phyloP scores from a whole-genome alignment of 2,329 filamentous ascomycete species.

The Plectosphaerella plurivora region DNA sequence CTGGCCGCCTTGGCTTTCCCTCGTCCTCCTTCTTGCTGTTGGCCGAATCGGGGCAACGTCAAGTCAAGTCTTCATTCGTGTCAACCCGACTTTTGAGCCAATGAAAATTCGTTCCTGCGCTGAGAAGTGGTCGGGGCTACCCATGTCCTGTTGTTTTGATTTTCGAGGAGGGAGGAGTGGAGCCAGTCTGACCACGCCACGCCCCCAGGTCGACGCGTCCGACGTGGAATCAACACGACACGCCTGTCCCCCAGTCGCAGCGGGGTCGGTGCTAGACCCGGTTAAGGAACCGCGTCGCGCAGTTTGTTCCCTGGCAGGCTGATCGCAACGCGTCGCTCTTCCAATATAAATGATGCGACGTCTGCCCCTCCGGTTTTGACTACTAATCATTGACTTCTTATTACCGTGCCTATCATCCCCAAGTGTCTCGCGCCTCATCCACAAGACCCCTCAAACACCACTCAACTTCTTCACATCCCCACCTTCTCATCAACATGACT shows the following conservation, averaged over 20 bases:
- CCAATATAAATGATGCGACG: constrained; percentile 5
- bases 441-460: too few species aligned
- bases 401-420: too few species aligned
- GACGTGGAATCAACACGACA: too few species aligned
- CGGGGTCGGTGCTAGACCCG: too few species aligned
- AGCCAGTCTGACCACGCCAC: too few species aligned
- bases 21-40: too few species aligned
- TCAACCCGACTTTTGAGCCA: not conserved
- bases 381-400: too few species aligned
- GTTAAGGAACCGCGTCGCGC: not conserved
- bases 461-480: not conserved
- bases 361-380: constrained; percentile 1
- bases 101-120: not conserved
- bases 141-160: not conserved
- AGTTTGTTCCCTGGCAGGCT: not conserved
- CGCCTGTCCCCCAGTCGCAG: too few species aligned
- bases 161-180: not conserved
- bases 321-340: not conserved
- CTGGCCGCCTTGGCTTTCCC: too few species aligned
- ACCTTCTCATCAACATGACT: constrained; percentile 55
- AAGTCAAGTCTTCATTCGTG: not conserved
- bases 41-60: too few species aligned
- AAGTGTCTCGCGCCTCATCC: too few species aligned
- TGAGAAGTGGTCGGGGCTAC: not conserved
- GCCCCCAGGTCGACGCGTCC: too few species aligned